Evolutionary conservation across 441 rosid genomes (phyloP).

Genomic region (Pelargonium myrrhifolium): DNA sequence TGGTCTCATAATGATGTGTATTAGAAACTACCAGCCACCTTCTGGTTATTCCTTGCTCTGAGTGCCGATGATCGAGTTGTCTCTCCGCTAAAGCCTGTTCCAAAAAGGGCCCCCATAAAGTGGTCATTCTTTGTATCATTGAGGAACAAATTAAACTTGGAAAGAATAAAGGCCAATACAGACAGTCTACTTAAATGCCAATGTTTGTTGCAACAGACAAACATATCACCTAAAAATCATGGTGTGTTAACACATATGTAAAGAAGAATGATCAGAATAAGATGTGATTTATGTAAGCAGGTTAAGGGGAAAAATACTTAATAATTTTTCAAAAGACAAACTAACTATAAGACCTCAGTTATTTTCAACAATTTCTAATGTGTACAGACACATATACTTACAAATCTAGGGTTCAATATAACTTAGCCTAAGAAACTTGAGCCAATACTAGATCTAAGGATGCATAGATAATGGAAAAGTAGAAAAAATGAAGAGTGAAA

Average conservation of each 20-base stretch:
- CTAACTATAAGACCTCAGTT: neutral
- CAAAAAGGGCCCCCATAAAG: conserved; percentile 32
- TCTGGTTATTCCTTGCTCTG: conserved; percentile 38
- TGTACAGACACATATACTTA: neutral
- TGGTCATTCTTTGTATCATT: conserved; percentile 6
- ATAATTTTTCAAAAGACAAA: neutral
- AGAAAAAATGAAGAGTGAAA: neutral
- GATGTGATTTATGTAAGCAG: neutral
- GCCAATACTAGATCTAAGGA: neutral
- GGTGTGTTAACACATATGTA: neutral
- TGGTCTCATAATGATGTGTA: conserved; percentile 23
- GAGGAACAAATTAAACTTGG: conserved; percentile 15
- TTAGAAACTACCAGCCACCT: conserved; percentile 86
- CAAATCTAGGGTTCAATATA: neutral
- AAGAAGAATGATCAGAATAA: neutral
- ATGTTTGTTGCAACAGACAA: neutral
- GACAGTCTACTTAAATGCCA: too few species aligned
- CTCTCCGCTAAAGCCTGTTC: conserved; percentile 25
- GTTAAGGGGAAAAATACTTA: neutral
- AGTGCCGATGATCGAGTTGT: conserved; percentile 26
- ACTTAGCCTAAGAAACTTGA: neutral
- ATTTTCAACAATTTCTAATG: neutral
- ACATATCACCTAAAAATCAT: neutral
- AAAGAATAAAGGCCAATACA: too few species aligned
- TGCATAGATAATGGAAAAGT: neutral